Evolutionary conservation across 129 eudicot genomes (phyloP), one percentile per base, ranked within the genome.

Genomic region (Dittrichia graveolens): DNA sequence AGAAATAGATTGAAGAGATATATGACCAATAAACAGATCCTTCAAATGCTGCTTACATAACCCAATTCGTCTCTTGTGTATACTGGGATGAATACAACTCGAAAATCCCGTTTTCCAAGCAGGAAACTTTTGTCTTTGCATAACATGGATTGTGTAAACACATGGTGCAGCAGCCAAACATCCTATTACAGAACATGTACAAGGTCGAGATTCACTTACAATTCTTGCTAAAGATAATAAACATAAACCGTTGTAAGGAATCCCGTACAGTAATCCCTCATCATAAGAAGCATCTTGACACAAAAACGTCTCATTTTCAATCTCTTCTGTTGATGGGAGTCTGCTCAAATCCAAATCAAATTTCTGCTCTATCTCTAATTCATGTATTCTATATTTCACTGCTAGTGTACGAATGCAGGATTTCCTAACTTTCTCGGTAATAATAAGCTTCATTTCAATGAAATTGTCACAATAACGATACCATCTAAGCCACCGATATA

Each of bases 331-430:
- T 53, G 82, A 74, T 1, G 97, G 92, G 55, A 94, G 79, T 85
- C 82, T 79, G 52, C 89, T 80, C 68, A 94, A 79, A 68, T 90
- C 91, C 31, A 61, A 67, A 66, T 84, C 85, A 62, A 94, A 90
- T 55, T 71, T 75, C 76, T 74, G 77, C 83, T 94, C 97, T 31
- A 90, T 88, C 56, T 82, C 86, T 41, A 12, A 58, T 74, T 90
- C 97, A 7, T 88, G 87, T 56, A 88, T 72, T 56, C 88, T 81
- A 15, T 88, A 90, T 64, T 94, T 94, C 4, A 80, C 81, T 7
- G 97, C 97, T 40, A 94, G 79, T 34, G 98, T 94, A 18, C 93
- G 88, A 8, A 94, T 80, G 81, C 98, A 94, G 14, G 97, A 90
- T 85, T 82, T 80, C 67, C 89, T 77, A 5, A 94, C 83, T 61